Evolutionary conservation across 345 rosid species (phyloP).

Genomic region (Hirschfeldia incana): DNA sequence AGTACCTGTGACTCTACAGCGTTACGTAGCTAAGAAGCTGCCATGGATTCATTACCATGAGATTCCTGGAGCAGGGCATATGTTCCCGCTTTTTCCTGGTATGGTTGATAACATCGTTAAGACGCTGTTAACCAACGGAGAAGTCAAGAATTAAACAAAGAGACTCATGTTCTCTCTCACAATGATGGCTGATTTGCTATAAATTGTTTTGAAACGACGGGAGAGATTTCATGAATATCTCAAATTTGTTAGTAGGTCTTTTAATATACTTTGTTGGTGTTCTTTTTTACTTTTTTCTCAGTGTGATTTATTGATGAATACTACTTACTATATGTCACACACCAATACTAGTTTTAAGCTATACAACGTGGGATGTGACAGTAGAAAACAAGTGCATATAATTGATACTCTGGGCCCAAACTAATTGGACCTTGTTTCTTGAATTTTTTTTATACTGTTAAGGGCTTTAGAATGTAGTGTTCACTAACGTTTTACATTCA

Average conservation of each 20-base stretch:
- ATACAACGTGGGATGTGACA: neutral
- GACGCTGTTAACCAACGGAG: constrained; percentile 36
- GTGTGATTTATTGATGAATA: neutral
- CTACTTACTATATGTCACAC: neutral
- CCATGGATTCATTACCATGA: constrained; percentile 69
- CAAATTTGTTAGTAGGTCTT: neutral
- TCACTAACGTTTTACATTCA: neutral
- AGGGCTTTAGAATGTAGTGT: neutral
- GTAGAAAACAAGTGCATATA: neutral
- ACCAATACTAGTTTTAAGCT: neutral
- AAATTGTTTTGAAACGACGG: constrained; percentile 5
- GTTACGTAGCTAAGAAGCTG: constrained; percentile 51
- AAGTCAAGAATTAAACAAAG: constrained; percentile 20
- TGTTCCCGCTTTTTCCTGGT: constrained; percentile 49
- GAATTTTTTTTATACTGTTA: neutral
- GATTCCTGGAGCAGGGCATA: constrained; percentile 57
- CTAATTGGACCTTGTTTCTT: neutral
- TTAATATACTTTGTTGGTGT: neutral
- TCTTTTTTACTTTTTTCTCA: neutral
- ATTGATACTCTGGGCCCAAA: neutral
- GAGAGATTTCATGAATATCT: constrained; percentile 5
- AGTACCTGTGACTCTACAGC: constrained; percentile 55
- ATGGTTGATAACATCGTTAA: constrained; percentile 47
- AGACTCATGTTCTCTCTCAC: neutral
- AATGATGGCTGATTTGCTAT: neutral